phyloP scores from a whole-genome alignment of 208 protist species.

The Crithidia fasciculata region DNA sequence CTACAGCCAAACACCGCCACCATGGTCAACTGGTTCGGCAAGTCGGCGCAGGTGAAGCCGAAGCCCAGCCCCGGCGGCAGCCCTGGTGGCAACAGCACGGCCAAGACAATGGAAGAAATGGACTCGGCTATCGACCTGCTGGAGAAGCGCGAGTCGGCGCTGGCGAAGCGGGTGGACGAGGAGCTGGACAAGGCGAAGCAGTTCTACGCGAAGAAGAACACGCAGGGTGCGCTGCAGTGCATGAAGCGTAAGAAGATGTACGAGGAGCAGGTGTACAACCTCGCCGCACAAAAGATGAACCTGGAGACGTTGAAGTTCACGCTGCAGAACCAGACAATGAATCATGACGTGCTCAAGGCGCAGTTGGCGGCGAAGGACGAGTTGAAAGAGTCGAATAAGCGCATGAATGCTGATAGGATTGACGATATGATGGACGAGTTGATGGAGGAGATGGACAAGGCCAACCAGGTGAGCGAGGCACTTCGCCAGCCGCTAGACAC shows the following conservation, averaged over 20 bases:
- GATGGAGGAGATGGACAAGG: conserved; percentile 91
- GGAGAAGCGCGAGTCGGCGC: conserved; percentile 82
- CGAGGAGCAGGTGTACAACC: conserved; percentile 79
- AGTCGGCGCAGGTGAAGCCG: conserved; percentile 59
- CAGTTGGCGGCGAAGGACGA: conserved; percentile 75
- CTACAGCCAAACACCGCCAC: background rate
- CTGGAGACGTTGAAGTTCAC: conserved; percentile 87
- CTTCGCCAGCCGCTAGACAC: conserved; percentile 81
- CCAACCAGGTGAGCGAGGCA: conserved; percentile 85
- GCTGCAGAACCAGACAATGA: conserved; percentile 88
- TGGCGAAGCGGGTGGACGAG: conserved; percentile 89
- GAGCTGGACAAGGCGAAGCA: conserved; percentile 85
- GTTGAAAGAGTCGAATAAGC: conserved; percentile 82
- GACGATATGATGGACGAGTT: conserved; percentile 92
- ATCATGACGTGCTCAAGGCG: conserved; percentile 84
- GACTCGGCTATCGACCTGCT: conserved; percentile 79
- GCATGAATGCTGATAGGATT: conserved; percentile 88
- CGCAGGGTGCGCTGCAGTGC: conserved; percentile 78
- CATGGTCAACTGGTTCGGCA: conserved; percentile 85
- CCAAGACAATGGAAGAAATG: conserved; percentile 74
- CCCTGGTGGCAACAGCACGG: conserved; percentile 21
- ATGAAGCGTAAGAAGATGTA: conserved; percentile 94
- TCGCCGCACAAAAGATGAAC: conserved; percentile 76
- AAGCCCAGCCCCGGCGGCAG: conserved; percentile 8
- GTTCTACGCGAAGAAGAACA: conserved; percentile 88